A percentile compares a stretch with the other conserved stretches of the same genome.
These are phyloP conservation scores for Eragrostis nindensis DNA, from an alignment of 176 grass and related monocot species.

Conservation along the genomic window DNA sequence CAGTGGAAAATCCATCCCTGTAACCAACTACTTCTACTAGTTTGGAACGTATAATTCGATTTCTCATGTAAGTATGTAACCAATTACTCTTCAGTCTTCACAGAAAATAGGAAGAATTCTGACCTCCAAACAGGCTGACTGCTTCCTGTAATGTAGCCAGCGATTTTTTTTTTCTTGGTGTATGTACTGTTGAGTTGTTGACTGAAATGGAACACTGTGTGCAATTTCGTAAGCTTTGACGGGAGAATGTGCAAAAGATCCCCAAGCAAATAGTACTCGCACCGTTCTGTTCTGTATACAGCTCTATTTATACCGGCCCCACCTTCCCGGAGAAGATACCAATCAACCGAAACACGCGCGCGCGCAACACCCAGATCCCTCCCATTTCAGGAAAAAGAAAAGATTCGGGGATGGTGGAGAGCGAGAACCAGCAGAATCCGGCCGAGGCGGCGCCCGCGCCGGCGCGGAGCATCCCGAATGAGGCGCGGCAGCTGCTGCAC, in stretches of 20 bases:
- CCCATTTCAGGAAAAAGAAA: slow-evolving; percentile 33
- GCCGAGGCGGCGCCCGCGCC: background rate
- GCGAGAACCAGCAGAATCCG: slow-evolving; percentile 50
- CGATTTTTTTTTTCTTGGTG: background rate
- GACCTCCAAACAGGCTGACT: background rate
- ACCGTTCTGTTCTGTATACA: background rate
- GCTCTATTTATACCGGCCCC: slow-evolving; percentile 33
- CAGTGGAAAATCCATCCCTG: background rate
- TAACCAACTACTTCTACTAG: no score
- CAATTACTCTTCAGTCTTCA: background rate
- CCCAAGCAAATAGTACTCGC: background rate
- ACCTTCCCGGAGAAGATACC: slow-evolving; percentile 8
- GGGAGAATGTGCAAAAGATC: slow-evolving; percentile 44
- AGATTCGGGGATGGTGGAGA: slow-evolving; percentile 61
- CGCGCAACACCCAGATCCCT: slow-evolving; percentile 20
- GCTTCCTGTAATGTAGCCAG: background rate
- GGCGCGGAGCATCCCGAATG: slow-evolving; percentile 71
- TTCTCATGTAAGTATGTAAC: no score
- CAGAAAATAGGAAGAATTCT: background rate
- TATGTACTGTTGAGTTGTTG: background rate
- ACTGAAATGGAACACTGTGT: background rate
- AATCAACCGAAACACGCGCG: slow-evolving; percentile 20
- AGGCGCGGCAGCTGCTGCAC: slow-evolving; percentile 72
- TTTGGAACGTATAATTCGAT: no score
- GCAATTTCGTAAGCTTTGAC: accelerated